A percentile compares a stretch with the other conserved stretches of the same genome.
phyloP scores from a whole-genome alignment of 2,329 filamentous ascomycete species.

The Ascochyta viciae-villosae region DNA sequence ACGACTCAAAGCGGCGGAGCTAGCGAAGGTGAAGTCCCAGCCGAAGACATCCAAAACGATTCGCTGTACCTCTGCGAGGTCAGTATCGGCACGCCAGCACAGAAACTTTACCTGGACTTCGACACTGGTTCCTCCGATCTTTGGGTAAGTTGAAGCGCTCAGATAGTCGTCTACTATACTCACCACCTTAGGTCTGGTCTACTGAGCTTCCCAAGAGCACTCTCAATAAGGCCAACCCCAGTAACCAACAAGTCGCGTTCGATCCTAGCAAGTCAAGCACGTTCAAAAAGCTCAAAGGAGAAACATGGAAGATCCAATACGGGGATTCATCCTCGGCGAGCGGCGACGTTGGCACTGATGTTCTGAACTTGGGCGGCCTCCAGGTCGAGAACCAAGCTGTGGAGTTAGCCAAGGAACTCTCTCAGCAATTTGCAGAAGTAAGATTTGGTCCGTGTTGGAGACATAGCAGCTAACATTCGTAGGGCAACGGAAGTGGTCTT shows the following conservation, averaged over 20 bases:
- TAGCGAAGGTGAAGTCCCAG: slow-evolving; percentile 36
- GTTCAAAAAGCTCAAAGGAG: slow-evolving; percentile 58
- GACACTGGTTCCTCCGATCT: slow-evolving; percentile 75
- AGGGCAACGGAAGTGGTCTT: slow-evolving; percentile 66
- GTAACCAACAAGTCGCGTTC: slow-evolving; percentile 59
- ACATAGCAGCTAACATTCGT: background rate
- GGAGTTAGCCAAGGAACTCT: slow-evolving; percentile 68
- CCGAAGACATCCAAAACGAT: slow-evolving; percentile 73
- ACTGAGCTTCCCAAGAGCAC: slow-evolving; percentile 61
- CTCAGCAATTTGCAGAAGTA: slow-evolving; percentile 61
- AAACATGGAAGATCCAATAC: slow-evolving; percentile 71
- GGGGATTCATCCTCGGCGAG: slow-evolving; percentile 72
- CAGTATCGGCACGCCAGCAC: slow-evolving; percentile 68
- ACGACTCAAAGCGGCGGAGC: slow-evolving; percentile 1
- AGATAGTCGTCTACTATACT: background rate
- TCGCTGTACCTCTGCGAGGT: slow-evolving; percentile 70
- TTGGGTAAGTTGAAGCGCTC: slow-evolving; percentile 57
- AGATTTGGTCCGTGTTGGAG: too few species aligned
- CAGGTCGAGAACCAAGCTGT: slow-evolving; percentile 67
- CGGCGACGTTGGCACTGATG: slow-evolving; percentile 70
- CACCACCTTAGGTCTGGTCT: slow-evolving; percentile 68
- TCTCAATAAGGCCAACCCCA: slow-evolving; percentile 44
- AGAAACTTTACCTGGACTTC: slow-evolving; percentile 68
- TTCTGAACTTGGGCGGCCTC: slow-evolving; percentile 67
- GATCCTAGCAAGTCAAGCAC: slow-evolving; percentile 67